Evolutionary conservation across 768 basidiomycete genomes (phyloP).

Genomic region (Russula brevipes): DNA sequence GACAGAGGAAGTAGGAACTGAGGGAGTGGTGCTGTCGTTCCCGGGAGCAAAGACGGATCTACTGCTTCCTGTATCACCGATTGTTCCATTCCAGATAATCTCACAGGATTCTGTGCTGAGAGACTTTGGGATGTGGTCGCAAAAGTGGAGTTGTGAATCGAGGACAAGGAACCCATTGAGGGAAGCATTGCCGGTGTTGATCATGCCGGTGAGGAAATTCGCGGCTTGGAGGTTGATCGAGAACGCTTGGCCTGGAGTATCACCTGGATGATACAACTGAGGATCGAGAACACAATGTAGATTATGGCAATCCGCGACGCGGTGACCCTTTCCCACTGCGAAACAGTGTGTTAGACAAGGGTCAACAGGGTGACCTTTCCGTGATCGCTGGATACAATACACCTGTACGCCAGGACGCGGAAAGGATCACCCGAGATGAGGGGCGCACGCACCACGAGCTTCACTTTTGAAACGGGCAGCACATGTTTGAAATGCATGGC

Average conservation of each 20-base stretch:
- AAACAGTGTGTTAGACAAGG: not conserved
- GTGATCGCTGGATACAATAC: not conserved
- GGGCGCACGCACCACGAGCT: slow-evolving; percentile 43
- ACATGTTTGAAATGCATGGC: slow-evolving; percentile 40
- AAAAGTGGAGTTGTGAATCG: slow-evolving; percentile 49
- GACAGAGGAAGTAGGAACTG: slow-evolving; percentile 6
- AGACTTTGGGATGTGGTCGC: slow-evolving; percentile 45
- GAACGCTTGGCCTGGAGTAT: slow-evolving; percentile 65
- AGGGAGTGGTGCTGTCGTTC: slow-evolving; percentile 22
- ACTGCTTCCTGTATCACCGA: not conserved
- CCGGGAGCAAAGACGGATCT: not conserved
- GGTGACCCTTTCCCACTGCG: slow-evolving; percentile 65
- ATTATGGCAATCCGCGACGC: slow-evolving; percentile 58
- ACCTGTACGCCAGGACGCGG: not conserved
- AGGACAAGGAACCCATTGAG: slow-evolving; percentile 51
- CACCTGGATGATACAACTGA: slow-evolving; percentile 65
- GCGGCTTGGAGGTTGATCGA: slow-evolving; percentile 57
- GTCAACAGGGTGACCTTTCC: not conserved
- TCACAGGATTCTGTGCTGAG: slow-evolving; percentile 39
- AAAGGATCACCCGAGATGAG: not conserved
- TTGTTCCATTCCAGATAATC: slow-evolving; percentile 51
- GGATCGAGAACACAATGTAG: slow-evolving; percentile 62
- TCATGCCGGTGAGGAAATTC: slow-evolving; percentile 46
- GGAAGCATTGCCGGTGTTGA: slow-evolving; percentile 44
- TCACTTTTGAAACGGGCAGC: slow-evolving; percentile 38